Conservation (phyloP, 2,329 filamentous ascomycete genomes). For the Setomelanomma holmii region DNA sequence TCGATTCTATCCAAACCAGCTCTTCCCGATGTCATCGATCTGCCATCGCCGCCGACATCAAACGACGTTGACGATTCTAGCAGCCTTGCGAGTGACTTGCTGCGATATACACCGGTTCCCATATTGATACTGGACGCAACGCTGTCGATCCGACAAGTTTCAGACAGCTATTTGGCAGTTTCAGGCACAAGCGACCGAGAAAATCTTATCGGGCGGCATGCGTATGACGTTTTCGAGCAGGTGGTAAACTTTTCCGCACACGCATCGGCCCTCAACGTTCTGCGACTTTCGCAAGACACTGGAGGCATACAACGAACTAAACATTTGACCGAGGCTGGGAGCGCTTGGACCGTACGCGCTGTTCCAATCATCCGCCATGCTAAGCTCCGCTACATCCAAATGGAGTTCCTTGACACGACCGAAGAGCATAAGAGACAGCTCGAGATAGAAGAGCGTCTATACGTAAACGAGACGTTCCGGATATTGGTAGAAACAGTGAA, state of each 20-base stretch:
- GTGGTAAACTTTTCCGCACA: constrained; percentile 46
- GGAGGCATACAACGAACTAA: constrained; percentile 46
- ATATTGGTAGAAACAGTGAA: constrained; percentile 67
- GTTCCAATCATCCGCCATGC: constrained; percentile 53
- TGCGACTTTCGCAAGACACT: constrained; percentile 49
- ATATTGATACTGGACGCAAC: constrained; percentile 48
- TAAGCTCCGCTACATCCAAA: constrained; percentile 50
- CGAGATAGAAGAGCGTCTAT: constrained; percentile 51
- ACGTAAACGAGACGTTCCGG: constrained; percentile 64
- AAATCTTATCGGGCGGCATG: constrained; percentile 45
- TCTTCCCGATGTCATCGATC: constrained; percentile 18
- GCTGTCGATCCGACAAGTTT: constrained; percentile 62
- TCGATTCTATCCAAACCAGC: constrained; percentile 11
- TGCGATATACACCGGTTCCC: constrained; percentile 51
- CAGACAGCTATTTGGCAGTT: constrained; percentile 51
- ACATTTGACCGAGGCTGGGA: constrained; percentile 29
- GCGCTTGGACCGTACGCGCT: constrained; percentile 48
- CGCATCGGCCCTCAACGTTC: constrained; percentile 44
- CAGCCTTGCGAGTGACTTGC: constrained; percentile 25
- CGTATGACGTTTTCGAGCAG: constrained; percentile 50
- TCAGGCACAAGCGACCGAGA: constrained; percentile 42
- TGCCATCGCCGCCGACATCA: constrained; percentile 13
- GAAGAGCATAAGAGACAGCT: constrained; percentile 42
- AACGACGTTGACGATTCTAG: constrained; percentile 12
- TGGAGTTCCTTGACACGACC: constrained; percentile 52